These are phyloP conservation scores for Backusella circina DNA, from an alignment of 192 early-diverging fungal species.

Conservation along the genomic window DNA sequence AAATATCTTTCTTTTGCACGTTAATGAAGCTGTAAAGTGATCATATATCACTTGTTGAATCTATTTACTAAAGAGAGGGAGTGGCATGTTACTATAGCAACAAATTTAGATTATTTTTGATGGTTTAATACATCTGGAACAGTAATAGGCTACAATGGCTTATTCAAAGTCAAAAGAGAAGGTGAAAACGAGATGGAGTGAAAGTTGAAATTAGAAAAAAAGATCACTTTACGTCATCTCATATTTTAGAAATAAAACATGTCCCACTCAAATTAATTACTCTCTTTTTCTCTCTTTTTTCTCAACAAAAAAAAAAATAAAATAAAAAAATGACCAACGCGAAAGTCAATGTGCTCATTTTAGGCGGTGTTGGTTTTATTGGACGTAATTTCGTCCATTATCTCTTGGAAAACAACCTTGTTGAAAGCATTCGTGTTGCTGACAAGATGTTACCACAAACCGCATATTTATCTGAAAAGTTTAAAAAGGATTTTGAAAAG, in stretches of 20 bases:
- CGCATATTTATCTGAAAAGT: constrained; percentile 60
- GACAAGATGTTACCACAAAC: constrained; percentile 85
- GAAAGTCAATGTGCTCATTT: constrained; percentile 57
- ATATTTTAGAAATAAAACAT: neutral
- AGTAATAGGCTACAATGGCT: too few relatives aligned
- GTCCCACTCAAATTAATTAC: neutral
- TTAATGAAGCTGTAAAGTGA: neutral
- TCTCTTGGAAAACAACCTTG: constrained; percentile 65
- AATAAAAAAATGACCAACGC: constrained; percentile 18
- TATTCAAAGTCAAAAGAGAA: too few relatives aligned
- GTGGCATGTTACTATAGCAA: too few relatives aligned
- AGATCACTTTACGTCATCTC: neutral
- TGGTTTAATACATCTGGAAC: too few relatives aligned
- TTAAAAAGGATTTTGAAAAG: constrained; percentile 63
- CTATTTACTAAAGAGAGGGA: too few relatives aligned
- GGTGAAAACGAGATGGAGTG: too few relatives aligned
- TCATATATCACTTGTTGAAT: neutral
- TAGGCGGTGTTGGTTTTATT: constrained; percentile 85
- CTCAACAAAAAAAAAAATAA: neutral
- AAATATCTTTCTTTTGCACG: neutral
- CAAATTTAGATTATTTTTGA: too few relatives aligned
- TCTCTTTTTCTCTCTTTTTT: neutral
- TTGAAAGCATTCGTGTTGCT: constrained; percentile 61
- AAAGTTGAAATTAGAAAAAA: too few relatives aligned
- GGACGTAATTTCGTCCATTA: constrained; percentile 76